Conservation (phyloP, 352 stramenopile species). For the Pythium dissotocum region DNA sequence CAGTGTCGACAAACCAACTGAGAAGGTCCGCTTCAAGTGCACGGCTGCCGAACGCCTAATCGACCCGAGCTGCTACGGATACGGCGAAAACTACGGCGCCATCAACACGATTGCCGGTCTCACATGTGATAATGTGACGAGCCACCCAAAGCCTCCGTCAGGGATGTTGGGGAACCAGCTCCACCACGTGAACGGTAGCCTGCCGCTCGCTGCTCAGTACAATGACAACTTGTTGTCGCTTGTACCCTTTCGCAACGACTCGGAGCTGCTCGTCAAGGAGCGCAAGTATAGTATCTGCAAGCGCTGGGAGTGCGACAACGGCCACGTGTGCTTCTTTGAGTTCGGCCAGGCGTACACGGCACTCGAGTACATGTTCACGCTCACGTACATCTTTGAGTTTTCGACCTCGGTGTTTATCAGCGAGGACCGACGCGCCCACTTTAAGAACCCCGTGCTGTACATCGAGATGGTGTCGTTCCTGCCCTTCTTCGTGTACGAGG, state of each 20-base stretch:
- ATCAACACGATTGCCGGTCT: constrained; percentile 35
- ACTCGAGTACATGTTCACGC: constrained; percentile 71
- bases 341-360: constrained; percentile 50
- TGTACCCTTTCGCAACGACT: constrained; percentile 51
- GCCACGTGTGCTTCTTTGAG: constrained; percentile 72
- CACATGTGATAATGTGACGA: constrained; percentile 45
- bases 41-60: constrained; percentile 36
- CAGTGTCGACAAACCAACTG: constrained; percentile 36
- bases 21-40: constrained; percentile 52
- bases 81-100: constrained; percentile 52
- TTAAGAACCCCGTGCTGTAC: constrained; percentile 68
- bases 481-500: constrained; percentile 67
- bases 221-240: constrained; percentile 21
- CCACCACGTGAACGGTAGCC: constrained; percentile 25
- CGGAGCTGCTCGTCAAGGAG: constrained; percentile 38
- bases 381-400: constrained; percentile 68
- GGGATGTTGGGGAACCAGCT: constrained; percentile 1
- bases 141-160: constrained; percentile 14
- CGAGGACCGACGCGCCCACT: constrained; percentile 43
- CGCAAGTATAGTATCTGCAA: constrained; percentile 60
- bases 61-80: constrained; percentile 55
- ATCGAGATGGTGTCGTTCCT: constrained; percentile 71
- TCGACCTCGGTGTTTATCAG: constrained; percentile 38
- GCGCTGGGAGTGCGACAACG: constrained; percentile 75
- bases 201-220: constrained; percentile 27